Base-by-base conservation (phyloP, 2,329 filamentous ascomycete genomes). In the Talaromyces atroroseus region DNA sequence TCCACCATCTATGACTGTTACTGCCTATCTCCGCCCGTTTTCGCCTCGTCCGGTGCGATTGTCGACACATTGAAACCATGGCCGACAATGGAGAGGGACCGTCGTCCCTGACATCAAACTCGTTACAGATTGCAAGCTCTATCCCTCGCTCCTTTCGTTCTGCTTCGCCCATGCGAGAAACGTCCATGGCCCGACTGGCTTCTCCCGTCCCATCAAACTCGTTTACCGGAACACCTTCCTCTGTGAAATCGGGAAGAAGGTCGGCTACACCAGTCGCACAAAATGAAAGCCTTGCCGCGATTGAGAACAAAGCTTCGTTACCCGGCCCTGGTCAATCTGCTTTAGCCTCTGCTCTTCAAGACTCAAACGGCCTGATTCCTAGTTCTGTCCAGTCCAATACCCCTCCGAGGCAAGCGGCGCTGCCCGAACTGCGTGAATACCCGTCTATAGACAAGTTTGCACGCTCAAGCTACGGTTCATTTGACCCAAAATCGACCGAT, bases 311-410 rank as follows among this genome's bases (percentile, higher is more conserved):
- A 61, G 81, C 83, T 21, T 87, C 83, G 50, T 74, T 84, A 7
- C 83, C 86, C 6, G 90, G 90, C 0, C 91, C 90, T 6, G 90
- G 90, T 23, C 83, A 91, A 49, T 96, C 92, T 24, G 92, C 91
- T 59, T 82, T 97, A 54, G 91, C 92, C 36, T 89, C 89, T 24
- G 92, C 90, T n/a, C 77, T 96, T 61, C 88, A 88, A 59, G 85
- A 87, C 64, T 88, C 86, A 11, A 36, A 18, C 20, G 34, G 24
- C 40, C 18, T 20, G 11, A 21, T 49, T 34, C 29, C 45, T 54
- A 23, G 18, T 29, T 76, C 88, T 38, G 87, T 86, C 60, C 82
- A 68, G 49, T 73, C 70, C 45, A 70, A 72, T 26, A 73, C 73
- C 12, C 78, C 78, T 20, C 74, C 78, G 16, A 68, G 74, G 64